Evolutionary conservation across 2,329 filamentous ascomycete genomes (phyloP), one percentile per base, ranked within the genome.

Genomic region (Colletotrichum gloeosporioides): DNA sequence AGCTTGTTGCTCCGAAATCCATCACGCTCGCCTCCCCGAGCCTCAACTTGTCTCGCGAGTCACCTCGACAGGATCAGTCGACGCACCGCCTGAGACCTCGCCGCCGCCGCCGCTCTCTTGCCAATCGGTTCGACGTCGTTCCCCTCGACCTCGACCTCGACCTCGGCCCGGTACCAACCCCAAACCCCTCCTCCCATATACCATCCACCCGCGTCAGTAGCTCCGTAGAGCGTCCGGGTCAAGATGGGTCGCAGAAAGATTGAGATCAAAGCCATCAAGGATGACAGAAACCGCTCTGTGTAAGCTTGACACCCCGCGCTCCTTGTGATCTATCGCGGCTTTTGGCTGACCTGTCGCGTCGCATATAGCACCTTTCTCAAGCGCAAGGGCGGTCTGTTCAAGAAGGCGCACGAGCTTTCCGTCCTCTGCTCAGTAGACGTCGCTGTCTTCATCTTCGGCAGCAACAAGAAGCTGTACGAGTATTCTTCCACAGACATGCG

Each of bases 221-320:
- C 64, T 71, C 39, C 34, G 36, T 59, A 63, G 63, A 71, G 53
- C 59, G 49, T 53, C 39, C 44, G 22, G 27, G 39, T 80, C 85
- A 87, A 84, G 70, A 99, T 99, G 97, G 97, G 97, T 86, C 94
- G 97, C 86, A 93, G 97, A 91, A 99, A 99, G 92, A 99, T 99
- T 85, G 97, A 99, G 89, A 99, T 99, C 90, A 98, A 98, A 88
- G 95, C 96, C 81, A 99, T 99, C 90, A 98, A 98, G 88, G 96
- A 98, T 92, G 96, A 98, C 87, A 93, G 96, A 82, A 98, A 98
- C 85, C 95, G 96, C 85, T 98, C 96, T 82, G 96, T 98, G 96
- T 98, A 95, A 87, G 95, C 89, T 75, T 61, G 64, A n/a, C 63
- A 44, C 18, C 29, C 64, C 15, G 32, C 57, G 31, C 29, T 27